Conservation (phyloP, 2,329 filamentous ascomycete genomes). For the Aspergillus ibericus region DNA sequence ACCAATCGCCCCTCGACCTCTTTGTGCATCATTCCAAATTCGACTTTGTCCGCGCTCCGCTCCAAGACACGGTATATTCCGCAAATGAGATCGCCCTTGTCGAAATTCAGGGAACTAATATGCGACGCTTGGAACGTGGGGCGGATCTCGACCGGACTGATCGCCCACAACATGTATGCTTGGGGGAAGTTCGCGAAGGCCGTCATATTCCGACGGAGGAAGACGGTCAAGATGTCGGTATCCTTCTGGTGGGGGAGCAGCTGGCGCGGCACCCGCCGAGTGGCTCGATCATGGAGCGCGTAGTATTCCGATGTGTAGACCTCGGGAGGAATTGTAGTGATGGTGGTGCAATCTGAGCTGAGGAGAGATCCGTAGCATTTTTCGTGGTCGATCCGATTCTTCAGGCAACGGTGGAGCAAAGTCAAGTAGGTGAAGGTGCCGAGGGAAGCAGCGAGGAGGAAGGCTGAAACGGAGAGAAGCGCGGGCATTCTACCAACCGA, state of each 20-base stretch:
- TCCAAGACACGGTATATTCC: slow-evolving; percentile 31
- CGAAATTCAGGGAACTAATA: slow-evolving; percentile 30
- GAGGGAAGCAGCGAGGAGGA: slow-evolving; percentile 12
- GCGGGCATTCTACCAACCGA: slow-evolving; percentile 3
- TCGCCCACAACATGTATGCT: slow-evolving; percentile 28
- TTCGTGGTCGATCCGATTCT: slow-evolving; percentile 24
- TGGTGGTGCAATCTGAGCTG: slow-evolving; percentile 10
- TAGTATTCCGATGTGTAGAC: slow-evolving; percentile 22
- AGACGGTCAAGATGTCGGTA: slow-evolving; percentile 26
- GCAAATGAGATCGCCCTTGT: slow-evolving; percentile 33
- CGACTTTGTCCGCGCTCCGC: slow-evolving; percentile 27
- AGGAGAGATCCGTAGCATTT: slow-evolving; percentile 20
- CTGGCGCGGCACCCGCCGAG: slow-evolving; percentile 20
- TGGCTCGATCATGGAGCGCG: slow-evolving; percentile 25
- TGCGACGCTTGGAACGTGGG: slow-evolving; percentile 27
- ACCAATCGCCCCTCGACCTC: slow-evolving; percentile 26
- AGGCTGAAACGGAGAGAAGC: not conserved
- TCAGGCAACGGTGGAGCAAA: slow-evolving; percentile 24
- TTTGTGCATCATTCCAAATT: slow-evolving; percentile 31
- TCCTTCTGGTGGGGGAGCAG: slow-evolving; percentile 21
- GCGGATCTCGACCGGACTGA: slow-evolving; percentile 15
- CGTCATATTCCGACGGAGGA: slow-evolving; percentile 37
- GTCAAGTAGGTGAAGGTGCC: slow-evolving; percentile 33
- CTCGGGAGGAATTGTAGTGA: slow-evolving; percentile 25
- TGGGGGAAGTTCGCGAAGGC: slow-evolving; percentile 36